These are phyloP conservation scores for Trichopus zeylanicus DNA, from an alignment of 116 monocot genomes.

Conservation along the genomic window DNA sequence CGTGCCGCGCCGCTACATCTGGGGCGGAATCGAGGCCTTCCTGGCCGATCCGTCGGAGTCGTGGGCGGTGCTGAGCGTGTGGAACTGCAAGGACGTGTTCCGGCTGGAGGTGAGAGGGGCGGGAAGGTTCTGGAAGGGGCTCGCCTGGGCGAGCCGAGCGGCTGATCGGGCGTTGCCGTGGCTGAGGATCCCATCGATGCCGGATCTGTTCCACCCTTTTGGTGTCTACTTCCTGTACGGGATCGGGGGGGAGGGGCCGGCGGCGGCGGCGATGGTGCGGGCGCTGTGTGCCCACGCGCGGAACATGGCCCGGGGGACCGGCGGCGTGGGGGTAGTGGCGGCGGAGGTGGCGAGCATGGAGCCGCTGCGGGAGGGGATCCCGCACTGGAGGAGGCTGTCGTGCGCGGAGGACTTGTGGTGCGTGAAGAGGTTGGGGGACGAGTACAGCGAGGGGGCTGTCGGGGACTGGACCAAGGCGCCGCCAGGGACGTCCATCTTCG, in stretches of 20 bases:
- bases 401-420: slow-evolving; percentile 59
- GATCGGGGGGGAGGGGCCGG: slow-evolving; percentile 27
- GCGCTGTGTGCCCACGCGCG: slow-evolving; percentile 34
- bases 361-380: slow-evolving; percentile 31
- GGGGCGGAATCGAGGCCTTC: background rate
- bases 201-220: slow-evolving; percentile 41
- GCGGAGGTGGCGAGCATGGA: slow-evolving; percentile 44
- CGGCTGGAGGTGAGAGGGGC: slow-evolving; percentile 25
- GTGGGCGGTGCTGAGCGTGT: too few species aligned
- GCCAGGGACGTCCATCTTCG: slow-evolving; percentile 32
- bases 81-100: too few species aligned
- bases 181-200: slow-evolving; percentile 38
- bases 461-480: slow-evolving; percentile 52
- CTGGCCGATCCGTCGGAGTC: background rate
- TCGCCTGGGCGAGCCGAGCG: slow-evolving; percentile 16
- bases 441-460: slow-evolving; percentile 27
- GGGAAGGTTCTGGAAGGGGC: background rate
- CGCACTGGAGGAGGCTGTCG: slow-evolving; percentile 40
- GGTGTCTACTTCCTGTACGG: slow-evolving; percentile 45
- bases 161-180: slow-evolving; percentile 31
- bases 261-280: slow-evolving; percentile 15
- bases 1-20: background rate
- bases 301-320: slow-evolving; percentile 27
- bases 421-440: slow-evolving; percentile 33
- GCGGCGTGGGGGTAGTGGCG: slow-evolving; percentile 28